Base-by-base conservation (phyloP, 306 rosid genomes). In the Dalbergia oliveri region DNA sequence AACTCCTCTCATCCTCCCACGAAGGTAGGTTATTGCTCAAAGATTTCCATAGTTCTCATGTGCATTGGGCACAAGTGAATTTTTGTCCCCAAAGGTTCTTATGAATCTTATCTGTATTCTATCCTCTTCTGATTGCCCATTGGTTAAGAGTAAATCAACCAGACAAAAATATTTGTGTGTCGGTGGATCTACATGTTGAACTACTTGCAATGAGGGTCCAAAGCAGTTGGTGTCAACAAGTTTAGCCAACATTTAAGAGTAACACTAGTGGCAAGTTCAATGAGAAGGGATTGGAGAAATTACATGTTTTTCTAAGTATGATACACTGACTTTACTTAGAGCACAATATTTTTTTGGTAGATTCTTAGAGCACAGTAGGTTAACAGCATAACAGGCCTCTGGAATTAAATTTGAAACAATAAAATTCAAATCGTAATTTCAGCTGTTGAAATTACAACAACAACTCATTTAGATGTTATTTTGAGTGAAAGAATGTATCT, bases 171-270 rank as follows among this genome's bases (percentile, higher is more conserved):
- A 21, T 62, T 35, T 60, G 60, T 47, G 75, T 47, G 76, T 71
- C 61, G 64, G 64, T 86, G 87, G 83, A 83, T 80, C 84, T 75
- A 53, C 82, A 53, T 80, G 81, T 79, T 80, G 72, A 35, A 43
- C 87, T 57, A 72, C 58, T 83, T 83, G 65, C 62, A 14, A 9
- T 14, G 35, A 57, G 50, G 76, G 26, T 78, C 86, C 72, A 47
- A 11, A 14, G 47, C 11, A 2, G 10, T 10, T 23, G 11, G n/a
- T 33, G 59, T 69, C 37, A 37, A 21, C 56, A 49, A 13, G 3
- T 12, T 6, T 61, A 9, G 23, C 47, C 1, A 33, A n/a, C 75
- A 23, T 54, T 11, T 53, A 8, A 21, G 6, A 58, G 61, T 66
- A 18, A 70, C 21, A 64, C 45, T 35, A 35, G 26, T 34, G 11